phyloP scores from a whole-genome alignment of 1,284 basidiomycete genomes.

The Ceratobasidium sp. region DNA sequence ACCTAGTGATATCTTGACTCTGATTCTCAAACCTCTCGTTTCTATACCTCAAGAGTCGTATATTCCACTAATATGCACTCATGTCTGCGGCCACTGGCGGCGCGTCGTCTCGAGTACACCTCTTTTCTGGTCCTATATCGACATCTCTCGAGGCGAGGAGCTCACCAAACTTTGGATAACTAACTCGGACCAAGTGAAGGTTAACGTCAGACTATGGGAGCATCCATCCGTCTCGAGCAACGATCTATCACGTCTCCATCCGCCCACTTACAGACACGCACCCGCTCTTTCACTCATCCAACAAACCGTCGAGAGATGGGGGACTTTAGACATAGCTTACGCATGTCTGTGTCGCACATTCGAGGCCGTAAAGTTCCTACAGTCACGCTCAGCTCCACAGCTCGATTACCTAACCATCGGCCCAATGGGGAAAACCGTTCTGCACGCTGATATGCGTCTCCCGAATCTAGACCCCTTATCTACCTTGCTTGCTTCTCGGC shows the following conservation, averaged over 20 bases:
- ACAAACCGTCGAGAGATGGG: neutral
- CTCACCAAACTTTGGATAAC: conserved; percentile 12
- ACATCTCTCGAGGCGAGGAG: neutral
- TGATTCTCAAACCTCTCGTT: neutral
- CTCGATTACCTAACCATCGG: conserved; percentile 17
- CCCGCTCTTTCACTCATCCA: neutral
- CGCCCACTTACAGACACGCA: no score
- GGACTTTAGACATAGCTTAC: neutral
- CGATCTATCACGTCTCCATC: no score
- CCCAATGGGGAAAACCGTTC: neutral
- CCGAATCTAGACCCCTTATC: neutral
- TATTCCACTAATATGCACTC: conserved; percentile 17
- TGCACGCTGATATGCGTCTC: neutral
- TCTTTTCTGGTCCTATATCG: conserved; percentile 13
- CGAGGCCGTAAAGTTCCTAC: no score
- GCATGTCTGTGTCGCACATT: no score
- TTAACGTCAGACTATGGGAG: no score
- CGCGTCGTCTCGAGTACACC: neutral
- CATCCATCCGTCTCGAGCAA: neutral
- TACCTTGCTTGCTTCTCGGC: neutral
- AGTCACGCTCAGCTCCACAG: neutral
- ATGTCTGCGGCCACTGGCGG: conserved; percentile 27
- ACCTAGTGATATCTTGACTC: no score
- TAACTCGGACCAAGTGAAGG: no score
- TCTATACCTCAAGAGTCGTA: neutral